Evolutionary conservation across 192 early-diverging fungal genomes (phyloP).

Genomic region (Chytriomyces sp.): DNA sequence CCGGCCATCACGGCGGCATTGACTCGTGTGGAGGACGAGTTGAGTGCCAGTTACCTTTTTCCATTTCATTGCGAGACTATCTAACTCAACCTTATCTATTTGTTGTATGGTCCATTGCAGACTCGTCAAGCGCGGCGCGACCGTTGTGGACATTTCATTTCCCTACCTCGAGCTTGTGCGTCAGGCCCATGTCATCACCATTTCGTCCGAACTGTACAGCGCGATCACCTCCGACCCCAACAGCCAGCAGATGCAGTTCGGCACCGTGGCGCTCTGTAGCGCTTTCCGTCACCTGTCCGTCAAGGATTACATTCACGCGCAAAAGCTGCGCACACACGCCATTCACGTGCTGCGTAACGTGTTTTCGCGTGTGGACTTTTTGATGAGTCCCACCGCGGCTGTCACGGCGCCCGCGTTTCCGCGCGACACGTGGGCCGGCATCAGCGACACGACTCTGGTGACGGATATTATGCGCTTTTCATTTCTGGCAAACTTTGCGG

Average conservation of each 20-base stretch:
- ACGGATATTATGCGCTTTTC: constrained; percentile 55
- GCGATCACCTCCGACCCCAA: not conserved
- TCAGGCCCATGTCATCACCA: constrained; percentile 67
- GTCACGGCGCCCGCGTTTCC: constrained; percentile 62
- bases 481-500: constrained; percentile 63
- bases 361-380: constrained; percentile 34
- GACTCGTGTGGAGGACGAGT: constrained; percentile 14
- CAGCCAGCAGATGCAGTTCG: not conserved
- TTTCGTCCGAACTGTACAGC: constrained; percentile 61
- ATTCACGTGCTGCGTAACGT: not conserved
- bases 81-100: constrained; percentile 11
- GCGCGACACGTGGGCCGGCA: constrained; percentile 44
- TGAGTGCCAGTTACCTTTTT: not conserved
- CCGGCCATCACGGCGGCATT: constrained; percentile 30
- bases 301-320: constrained; percentile 18
- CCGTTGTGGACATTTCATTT: constrained; percentile 62
- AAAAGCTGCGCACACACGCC: constrained; percentile 24
- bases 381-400: constrained; percentile 62
- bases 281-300: not conserved
- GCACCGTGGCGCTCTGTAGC: not conserved
- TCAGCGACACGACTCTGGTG: constrained; percentile 48
- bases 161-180: constrained; percentile 59
- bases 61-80: not conserved
- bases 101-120: no score
- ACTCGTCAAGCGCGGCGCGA: constrained; percentile 59